Conservation (phyloP, 345 rosid species). For the Salix viminalis region DNA sequence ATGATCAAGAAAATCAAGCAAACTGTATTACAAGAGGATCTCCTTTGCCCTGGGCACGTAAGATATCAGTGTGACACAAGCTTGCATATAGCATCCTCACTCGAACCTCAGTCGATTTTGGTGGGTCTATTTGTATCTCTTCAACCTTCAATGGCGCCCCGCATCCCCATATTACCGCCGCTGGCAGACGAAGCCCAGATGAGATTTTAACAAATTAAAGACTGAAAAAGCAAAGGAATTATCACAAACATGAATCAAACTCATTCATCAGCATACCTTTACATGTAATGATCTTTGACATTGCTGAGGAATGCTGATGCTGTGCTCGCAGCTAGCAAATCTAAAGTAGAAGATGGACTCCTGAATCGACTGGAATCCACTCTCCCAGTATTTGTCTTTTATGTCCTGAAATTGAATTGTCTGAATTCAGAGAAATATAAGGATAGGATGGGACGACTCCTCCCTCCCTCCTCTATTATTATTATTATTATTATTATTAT, state of each 20-base stretch:
- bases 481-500: too few relatives aligned
- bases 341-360: too few relatives aligned
- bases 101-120: conserved; percentile 55
- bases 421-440: too few relatives aligned
- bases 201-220: too few relatives aligned
- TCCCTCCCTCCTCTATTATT: too few relatives aligned
- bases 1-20: neutral
- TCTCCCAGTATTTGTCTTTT: too few relatives aligned
- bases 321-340: too few relatives aligned
- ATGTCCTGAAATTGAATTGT: too few relatives aligned
- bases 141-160: conserved; percentile 47
- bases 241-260: neutral
- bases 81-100: conserved; percentile 58
- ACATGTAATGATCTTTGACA: conserved; percentile 11
- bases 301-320: neutral
- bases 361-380: too few relatives aligned
- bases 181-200: conserved; percentile 14
- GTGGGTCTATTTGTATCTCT: conserved; percentile 61
- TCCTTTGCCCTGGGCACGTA: conserved; percentile 25
- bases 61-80: conserved; percentile 57
- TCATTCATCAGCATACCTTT: conserved; percentile 5
- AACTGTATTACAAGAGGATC: conserved; percentile 27
- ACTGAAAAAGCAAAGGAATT: too few relatives aligned
- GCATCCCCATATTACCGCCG: conserved; percentile 51
- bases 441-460: too few relatives aligned